Conservation (phyloP, 1,284 basidiomycete species). For the Tilletiopsis washingtonensis region DNA sequence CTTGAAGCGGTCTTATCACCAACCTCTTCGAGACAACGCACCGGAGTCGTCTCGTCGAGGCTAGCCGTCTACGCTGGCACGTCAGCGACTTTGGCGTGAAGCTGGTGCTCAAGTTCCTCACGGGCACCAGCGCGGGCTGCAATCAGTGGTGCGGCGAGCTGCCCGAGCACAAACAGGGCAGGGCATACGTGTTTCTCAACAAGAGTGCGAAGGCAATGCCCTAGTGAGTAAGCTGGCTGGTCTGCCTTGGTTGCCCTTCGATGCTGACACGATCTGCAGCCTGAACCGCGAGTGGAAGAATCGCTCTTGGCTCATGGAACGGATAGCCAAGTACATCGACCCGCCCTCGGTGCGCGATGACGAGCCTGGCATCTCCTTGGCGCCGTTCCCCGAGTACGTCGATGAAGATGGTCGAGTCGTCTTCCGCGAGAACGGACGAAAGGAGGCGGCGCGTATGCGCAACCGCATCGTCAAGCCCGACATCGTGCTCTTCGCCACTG, state of each 20-base stretch:
- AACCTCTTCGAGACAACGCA: conserved; percentile 54
- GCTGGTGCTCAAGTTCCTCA: conserved; percentile 58
- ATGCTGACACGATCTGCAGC: too few species aligned
- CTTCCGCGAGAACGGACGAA: conserved; percentile 50
- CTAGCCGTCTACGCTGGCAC: conserved; percentile 59
- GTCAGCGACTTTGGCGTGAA: conserved; percentile 62
- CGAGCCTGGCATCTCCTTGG: conserved; percentile 56
- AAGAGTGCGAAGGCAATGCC: conserved; percentile 46
- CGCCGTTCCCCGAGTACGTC: conserved; percentile 57
- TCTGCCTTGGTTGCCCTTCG: conserved; percentile 54
- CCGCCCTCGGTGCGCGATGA: conserved; percentile 55
- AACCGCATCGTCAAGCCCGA: conserved; percentile 53
- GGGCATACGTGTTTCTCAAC: conserved; percentile 53
- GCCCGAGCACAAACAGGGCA: conserved; percentile 56
- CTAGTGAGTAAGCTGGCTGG: too few species aligned
- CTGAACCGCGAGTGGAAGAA: conserved; percentile 51
- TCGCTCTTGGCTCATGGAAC: conserved; percentile 48
- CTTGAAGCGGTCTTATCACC: conserved; percentile 56
- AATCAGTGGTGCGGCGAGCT: conserved; percentile 63
- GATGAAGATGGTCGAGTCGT: conserved; percentile 52
- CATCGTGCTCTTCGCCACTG: conserved; percentile 52
- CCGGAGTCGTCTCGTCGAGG: conserved; percentile 48
- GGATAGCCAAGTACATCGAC: conserved; percentile 28
- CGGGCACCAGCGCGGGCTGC: conserved; percentile 59
- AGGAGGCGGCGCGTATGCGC: conserved; percentile 53